A percentile compares a stretch with the other conserved stretches of the same genome.
Evolutionary conservation across 495 filamentous ascomycete genomes (phyloP).

Genomic region (Neurospora sp.): DNA sequence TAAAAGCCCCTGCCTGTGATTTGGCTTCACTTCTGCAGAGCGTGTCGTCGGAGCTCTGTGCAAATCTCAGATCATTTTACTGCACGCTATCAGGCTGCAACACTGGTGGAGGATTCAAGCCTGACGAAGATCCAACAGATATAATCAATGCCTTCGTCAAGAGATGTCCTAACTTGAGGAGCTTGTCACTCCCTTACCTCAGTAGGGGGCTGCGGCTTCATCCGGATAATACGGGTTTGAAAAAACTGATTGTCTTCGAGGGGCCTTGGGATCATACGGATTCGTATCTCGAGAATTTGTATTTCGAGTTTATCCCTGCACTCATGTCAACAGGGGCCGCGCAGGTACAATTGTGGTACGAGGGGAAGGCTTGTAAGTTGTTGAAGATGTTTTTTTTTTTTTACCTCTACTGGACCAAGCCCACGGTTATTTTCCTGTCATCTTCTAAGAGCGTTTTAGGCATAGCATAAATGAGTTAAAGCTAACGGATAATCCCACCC

Average conservation of each 20-base stretch:
- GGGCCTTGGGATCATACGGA: rapidly evolving
- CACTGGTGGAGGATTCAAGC: rapidly evolving
- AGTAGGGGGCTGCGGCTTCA: neutral
- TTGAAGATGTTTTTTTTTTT: neutral
- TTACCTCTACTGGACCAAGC: neutral
- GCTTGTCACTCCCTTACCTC: neutral
- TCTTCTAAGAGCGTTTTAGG: neutral
- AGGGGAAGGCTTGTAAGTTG: neutral
- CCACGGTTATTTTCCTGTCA: neutral
- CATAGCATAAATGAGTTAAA: neutral
- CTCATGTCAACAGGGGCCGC: neutral
- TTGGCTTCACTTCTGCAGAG: neutral
- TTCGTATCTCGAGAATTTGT: neutral
- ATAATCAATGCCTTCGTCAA: neutral
- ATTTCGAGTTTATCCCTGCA: neutral
- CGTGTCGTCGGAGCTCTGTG: neutral
- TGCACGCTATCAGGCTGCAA: neutral
- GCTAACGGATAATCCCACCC: neutral
- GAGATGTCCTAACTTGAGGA: neutral
- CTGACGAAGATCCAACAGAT: neutral
- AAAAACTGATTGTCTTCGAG: neutral
- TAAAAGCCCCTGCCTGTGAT: neutral
- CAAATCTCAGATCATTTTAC: neutral
- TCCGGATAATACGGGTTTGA: neutral
- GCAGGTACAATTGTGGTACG: neutral